phyloP scores from a whole-genome alignment of 1,139 yeast genomes.

The Saccharomyces hybrid region DNA sequence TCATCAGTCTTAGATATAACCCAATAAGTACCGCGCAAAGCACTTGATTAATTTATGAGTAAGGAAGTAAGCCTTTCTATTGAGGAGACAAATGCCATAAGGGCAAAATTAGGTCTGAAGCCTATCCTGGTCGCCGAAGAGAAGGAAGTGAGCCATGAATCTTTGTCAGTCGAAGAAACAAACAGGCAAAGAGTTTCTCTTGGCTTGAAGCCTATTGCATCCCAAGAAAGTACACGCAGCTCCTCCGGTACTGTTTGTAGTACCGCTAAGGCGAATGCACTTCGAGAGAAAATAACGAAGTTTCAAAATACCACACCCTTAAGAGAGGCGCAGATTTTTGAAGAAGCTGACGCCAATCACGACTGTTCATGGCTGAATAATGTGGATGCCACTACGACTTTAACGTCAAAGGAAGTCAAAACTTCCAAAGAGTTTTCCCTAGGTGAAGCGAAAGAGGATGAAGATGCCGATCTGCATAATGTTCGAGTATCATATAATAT shows the following conservation, averaged over 20 bases:
- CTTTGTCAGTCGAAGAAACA: conserved; percentile 45
- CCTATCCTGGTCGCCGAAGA: conserved; percentile 32
- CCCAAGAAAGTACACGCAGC: not conserved
- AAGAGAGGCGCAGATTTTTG: not conserved
- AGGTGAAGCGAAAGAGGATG: conserved; percentile 20
- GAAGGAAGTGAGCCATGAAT: conserved; percentile 1
- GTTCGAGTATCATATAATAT: conserved; percentile 15
- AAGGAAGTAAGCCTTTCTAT: conserved; percentile 34
- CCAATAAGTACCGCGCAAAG: not conserved
- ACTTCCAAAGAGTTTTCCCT: no score
- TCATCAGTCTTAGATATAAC: no score
- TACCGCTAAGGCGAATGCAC: not conserved
- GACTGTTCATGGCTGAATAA: not conserved
- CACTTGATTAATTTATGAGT: conserved; percentile 16
- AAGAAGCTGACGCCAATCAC: not conserved
- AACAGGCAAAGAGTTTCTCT: conserved; percentile 41
- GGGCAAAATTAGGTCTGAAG: conserved; percentile 43
- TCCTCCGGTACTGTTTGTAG: not conserved
- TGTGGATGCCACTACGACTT: conserved; percentile 2
- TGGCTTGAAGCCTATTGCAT: conserved; percentile 42
- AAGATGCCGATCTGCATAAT: conserved; percentile 31
- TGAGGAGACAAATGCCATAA: conserved; percentile 47
- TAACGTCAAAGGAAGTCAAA: no score
- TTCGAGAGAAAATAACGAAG: not conserved
- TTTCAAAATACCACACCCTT: not conserved